Percentiles rank a stretch among this genome's conserved stretches.
Evolutionary conservation across 768 basidiomycete genomes (phyloP).

Genomic region (Xerocomellus intermedius): DNA sequence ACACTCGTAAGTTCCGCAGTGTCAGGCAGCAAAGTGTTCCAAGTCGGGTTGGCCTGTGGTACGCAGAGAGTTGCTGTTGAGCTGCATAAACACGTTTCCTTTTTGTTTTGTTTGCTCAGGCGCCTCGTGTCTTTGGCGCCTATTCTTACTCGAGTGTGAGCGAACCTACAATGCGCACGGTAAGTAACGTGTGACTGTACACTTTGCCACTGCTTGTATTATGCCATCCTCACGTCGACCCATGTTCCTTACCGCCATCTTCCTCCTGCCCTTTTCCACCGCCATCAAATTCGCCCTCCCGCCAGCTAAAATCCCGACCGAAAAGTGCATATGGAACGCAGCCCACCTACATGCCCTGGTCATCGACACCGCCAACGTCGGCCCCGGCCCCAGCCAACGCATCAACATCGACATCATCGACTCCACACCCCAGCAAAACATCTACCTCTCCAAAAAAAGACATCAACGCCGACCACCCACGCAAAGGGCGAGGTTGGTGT

Average conservation of each 20-base stretch:
- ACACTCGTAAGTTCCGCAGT: not conserved
- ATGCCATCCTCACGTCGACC: not conserved
- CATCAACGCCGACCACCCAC: too few relatives aligned
- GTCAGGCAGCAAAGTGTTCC: not conserved
- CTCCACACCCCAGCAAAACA: too few relatives aligned
- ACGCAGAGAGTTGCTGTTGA: not conserved
- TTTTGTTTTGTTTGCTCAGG: not conserved
- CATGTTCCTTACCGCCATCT: slow-evolving; percentile 8
- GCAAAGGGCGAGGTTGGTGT: too few relatives aligned
- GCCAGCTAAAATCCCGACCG: slow-evolving; percentile 66
- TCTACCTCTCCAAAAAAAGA: too few relatives aligned
- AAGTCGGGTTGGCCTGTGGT: not conserved
- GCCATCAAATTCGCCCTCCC: slow-evolving; percentile 87
- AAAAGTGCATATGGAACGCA: slow-evolving; percentile 95
- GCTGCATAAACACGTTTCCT: not conserved
- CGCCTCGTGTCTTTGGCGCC: not conserved
- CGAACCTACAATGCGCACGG: too few relatives aligned
- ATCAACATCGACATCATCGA: too few relatives aligned
- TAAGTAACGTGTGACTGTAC: not conserved
- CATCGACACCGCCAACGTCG: slow-evolving; percentile 94
- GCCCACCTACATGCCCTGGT: slow-evolving; percentile 85
- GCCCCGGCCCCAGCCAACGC: slow-evolving; percentile 65
- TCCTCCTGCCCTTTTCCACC: slow-evolving; percentile 28
- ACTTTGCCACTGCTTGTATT: slow-evolving; percentile 3
- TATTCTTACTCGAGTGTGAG: not conserved